A percentile compares a stretch with the other conserved stretches of the same genome.
These are phyloP conservation scores for Blastomyces emzantsi DNA, from an alignment of 2,329 filamentous ascomycete species.

Conservation along the genomic window DNA sequence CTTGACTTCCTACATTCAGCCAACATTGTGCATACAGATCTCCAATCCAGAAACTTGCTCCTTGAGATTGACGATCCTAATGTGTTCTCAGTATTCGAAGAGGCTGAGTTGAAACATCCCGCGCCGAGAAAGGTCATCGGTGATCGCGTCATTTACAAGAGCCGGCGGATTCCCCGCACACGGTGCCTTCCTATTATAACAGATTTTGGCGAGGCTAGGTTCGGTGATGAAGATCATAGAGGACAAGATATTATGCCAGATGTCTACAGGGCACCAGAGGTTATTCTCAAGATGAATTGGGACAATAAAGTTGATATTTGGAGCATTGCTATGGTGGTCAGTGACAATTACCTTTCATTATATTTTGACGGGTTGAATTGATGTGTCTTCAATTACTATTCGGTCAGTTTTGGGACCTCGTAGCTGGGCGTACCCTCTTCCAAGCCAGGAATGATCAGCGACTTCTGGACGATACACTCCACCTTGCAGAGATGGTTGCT, in stretches of 20 bases:
- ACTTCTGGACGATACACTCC: conserved; percentile 9
- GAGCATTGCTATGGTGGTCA: conserved; percentile 20
- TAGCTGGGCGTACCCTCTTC: conserved; percentile 7
- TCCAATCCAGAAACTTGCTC: no score
- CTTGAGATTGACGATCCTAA: no score
- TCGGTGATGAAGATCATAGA: no score
- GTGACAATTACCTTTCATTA: conserved; percentile 4
- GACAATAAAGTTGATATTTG: conserved; percentile 20
- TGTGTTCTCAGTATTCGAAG: no score
- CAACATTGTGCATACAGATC: no score
- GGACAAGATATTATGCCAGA: conserved; percentile 13
- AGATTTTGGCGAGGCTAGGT: no score
- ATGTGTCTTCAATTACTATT: neutral
- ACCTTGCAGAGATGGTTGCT: conserved; percentile 10
- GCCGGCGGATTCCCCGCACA: no score
- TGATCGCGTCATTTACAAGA: no score
- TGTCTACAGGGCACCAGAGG: conserved; percentile 21
- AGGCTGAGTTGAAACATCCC: no score
- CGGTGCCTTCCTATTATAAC: no score
- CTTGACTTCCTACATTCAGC: no score
- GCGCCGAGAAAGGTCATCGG: no score
- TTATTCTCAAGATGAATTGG: conserved; percentile 21
- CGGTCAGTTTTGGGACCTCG: conserved; percentile 10
- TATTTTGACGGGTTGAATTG: conserved; percentile 1
- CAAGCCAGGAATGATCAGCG: conserved; percentile 6